Evolutionary conservation across 23 red algal genomes (phyloP).

Genomic region (Gracilariopsis chorda): DNA sequence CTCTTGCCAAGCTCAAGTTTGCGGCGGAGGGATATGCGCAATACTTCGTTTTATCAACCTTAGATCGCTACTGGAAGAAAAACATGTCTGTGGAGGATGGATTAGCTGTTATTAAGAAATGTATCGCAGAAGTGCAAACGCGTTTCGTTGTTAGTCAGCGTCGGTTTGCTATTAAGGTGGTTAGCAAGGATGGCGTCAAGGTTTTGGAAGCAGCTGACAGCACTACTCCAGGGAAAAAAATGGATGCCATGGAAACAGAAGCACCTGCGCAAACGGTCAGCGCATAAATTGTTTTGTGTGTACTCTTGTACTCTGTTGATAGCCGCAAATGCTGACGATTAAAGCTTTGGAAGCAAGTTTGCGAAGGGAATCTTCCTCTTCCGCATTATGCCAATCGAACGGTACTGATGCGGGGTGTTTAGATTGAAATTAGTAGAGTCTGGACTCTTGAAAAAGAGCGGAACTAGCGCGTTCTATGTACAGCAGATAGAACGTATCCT

Average conservation of each 20-base stretch:
- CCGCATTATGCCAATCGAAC: background rate
- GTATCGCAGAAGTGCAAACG: constrained; percentile 77
- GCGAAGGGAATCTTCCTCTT: background rate
- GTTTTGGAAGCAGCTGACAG: constrained; percentile 28
- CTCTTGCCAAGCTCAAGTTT: constrained; percentile 78
- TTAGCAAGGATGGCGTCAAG: constrained; percentile 75
- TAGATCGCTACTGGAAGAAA: constrained; percentile 92
- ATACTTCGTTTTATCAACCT: constrained; percentile 88
- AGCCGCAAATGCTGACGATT: background rate
- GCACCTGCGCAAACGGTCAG: background rate
- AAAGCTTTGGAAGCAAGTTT: background rate
- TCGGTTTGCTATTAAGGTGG: constrained; percentile 83
- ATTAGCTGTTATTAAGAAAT: constrained; percentile 63
- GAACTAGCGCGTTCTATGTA: background rate
- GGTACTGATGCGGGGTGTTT: background rate
- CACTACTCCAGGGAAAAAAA: background rate
- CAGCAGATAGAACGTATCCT: background rate
- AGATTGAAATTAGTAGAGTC: background rate
- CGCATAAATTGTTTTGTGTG: background rate
- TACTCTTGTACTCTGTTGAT: background rate
- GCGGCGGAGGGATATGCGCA: constrained; percentile 89
- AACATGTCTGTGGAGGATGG: constrained; percentile 68
- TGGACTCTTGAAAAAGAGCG: too few relatives aligned
- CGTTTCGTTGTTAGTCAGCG: constrained; percentile 75
- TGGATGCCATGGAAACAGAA: constrained; percentile 7